Evolutionary conservation across 306 rosid genomes (phyloP), one percentile per base, ranked within the genome.

Genomic region (Pyrus communis): DNA sequence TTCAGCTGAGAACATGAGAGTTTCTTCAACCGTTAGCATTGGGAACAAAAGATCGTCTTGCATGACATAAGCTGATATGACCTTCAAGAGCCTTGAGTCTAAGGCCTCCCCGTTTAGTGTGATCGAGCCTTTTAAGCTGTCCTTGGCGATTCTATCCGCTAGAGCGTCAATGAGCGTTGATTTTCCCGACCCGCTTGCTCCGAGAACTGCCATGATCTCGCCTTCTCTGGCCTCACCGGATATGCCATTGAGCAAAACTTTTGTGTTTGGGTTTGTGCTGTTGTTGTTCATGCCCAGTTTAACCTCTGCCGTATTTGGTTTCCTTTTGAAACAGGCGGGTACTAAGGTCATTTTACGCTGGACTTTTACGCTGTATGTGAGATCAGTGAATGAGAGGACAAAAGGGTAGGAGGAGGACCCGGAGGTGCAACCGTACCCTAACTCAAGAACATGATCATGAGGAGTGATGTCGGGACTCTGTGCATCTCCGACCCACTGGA

Each of bases 31-130:
- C 0, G 98, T 91, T 38, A 94, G 89, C 98, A 94, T 94, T 5
- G 98, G 98, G 58, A 91, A 94, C 42, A 94, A 85, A 22, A 94
- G 98, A 60, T 94, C 98, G 15, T 94, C 98, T 82, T 94, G 98
- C 98, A 94, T 94, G 27, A 94, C 98, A 21, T 94, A 94, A 35
- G 97, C 98, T 0, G 98, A 94, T 3, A 94, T 92, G 9, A 85
- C 95, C 68, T 92, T 94, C 22, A 82, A 43, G 4, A 91, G 85
- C 2, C 91, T 74, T 0, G 98, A 87, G 17, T 89, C 88, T 54
- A 94, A 22, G 15, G 62, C 83, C 60, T 92, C 96, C 21, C 90
- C 89, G 68, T 92, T 94, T 27, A 94, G 40, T 0, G 85, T 85
- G 17, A 91, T 75, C 0, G 82, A 70, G 3, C 98, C 98, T 84